Conservation (phyloP, 306 rosid genomes). For the Lathyrus oleraceus region DNA sequence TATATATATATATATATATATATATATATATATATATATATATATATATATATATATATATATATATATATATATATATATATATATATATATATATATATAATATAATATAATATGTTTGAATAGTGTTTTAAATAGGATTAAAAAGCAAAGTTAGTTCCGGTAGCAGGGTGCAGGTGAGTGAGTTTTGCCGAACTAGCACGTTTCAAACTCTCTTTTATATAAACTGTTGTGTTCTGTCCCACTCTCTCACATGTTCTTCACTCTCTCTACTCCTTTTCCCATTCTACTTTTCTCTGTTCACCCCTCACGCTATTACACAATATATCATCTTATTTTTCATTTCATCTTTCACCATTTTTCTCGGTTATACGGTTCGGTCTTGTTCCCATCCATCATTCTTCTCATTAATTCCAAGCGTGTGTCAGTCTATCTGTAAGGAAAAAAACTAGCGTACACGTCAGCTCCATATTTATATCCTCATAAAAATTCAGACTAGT, state of each 20-base stretch:
- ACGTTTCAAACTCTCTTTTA: neutral
- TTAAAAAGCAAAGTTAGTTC: neutral
- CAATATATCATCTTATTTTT: neutral
- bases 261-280: neutral
- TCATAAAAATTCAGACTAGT: neutral
- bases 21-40: too few relatives aligned
- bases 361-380: constrained; percentile 25
- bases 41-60: too few relatives aligned
- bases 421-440: constrained; percentile 46
- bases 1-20: too few relatives aligned
- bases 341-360: neutral
- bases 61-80: too few relatives aligned
- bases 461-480: constrained; percentile 45
- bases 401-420: constrained; percentile 44
- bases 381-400: constrained; percentile 37
- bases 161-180: neutral
- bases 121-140: too few relatives aligned
- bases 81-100: too few relatives aligned
- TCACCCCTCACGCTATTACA: neutral
- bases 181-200: neutral
- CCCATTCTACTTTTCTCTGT: neutral
- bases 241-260: neutral
- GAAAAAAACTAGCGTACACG: neutral
- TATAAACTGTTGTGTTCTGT: neutral
- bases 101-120: too few relatives aligned